Base-by-base conservation (phyloP, 2,329 filamentous ascomycete genomes). In the Onygenales sp. region DNA sequence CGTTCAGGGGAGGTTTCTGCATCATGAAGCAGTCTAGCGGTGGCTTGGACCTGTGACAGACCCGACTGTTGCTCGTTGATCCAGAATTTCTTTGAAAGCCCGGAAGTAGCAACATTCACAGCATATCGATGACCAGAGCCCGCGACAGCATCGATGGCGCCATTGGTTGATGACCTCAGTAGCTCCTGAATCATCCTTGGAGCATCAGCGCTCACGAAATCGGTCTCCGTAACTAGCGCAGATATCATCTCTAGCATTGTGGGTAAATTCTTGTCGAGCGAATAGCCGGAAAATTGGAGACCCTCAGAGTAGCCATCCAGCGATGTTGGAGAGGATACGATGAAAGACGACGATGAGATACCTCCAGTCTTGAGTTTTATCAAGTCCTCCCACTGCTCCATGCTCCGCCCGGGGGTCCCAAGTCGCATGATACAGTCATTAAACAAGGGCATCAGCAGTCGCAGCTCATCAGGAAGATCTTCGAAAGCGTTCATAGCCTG, bases 351-450 rank as follows among this genome's bases (percentile, higher is more conserved):
- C 13, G 94, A 84, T 2, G 85, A 87, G 39, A 98, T 81, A 8
- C 93, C 93, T 17, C 93, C 93, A 1, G 93, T 97, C 74, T 94
- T 95, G 33, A 97, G 79, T 69, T 97, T 97, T 69, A 98, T 96
- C 53, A 91, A 72, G 64, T 97, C 93, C 69, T 98, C 93, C 50
- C 97, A 81, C 68, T 96, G 85, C 68, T 96, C 93, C 86, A 95
- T 96, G 0, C 84, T 84, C 78, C 87, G 87, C 55, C 84, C 81
- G 61, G 86, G 87, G 2, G 92, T 98, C 11, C 93, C 93, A 7
- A 98, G 79, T 17, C 93, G 86, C 87, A 96, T 93, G 57, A 98
- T 84, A 39, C 87, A 85, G 65, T 95, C 91, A 11, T 88, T 90
- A 66, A 97, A 97, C 0, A 98, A 75, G 0, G 93, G 93, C 47